Evolutionary conservation across 306 rosid species (phyloP), one percentile per base, ranked within the genome.

Genomic region (Pterocarpus santalinus): DNA sequence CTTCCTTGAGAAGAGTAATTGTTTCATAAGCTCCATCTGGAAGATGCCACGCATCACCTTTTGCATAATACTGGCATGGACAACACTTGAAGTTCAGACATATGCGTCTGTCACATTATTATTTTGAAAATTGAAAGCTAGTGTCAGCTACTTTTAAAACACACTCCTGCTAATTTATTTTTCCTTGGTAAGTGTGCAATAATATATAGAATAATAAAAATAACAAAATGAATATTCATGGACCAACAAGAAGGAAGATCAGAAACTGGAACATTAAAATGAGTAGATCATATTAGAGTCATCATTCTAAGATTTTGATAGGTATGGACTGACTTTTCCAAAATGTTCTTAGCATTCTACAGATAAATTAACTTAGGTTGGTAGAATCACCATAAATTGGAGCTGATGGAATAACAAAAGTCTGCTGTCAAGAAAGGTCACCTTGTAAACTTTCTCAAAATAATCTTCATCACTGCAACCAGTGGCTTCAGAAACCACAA

Each of bases 391-490:
- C 17, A 11, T 73, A 67, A 78, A 64, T 39, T 80, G 62, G 60
- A 72, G 72, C 61, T 8, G n/a, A 51, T 46, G 22, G 60, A 70
- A 52, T 46, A 73, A 32, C 69, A 57, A 69, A 56, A 75, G 43
- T 57, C 58, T 14, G 43, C 71, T 47, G 52, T 43, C 4, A 46
- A 80, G 81, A 79, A 73, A 72, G 28, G 14, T 77, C 71, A 93
- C 99, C 99, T 90, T 88, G 66, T 91, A 93, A 66, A 95, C 96
- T 77, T 95, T 96, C 88, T 93, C 97, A 82, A 95, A 95, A 80
- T 90, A 95, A 80, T 77, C 87, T 69, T 81, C 78, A 80, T 93
- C 84, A 69, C 89, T 79, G 86, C 93, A 93, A 57, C 97, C 99
- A 10, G 97, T 95, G 81, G 99, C 97, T 85, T 95, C 92, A 34